These are phyloP conservation scores for Smallanthus sonchifolius DNA, from an alignment of 129 eudicot species.

Conservation along the genomic window DNA sequence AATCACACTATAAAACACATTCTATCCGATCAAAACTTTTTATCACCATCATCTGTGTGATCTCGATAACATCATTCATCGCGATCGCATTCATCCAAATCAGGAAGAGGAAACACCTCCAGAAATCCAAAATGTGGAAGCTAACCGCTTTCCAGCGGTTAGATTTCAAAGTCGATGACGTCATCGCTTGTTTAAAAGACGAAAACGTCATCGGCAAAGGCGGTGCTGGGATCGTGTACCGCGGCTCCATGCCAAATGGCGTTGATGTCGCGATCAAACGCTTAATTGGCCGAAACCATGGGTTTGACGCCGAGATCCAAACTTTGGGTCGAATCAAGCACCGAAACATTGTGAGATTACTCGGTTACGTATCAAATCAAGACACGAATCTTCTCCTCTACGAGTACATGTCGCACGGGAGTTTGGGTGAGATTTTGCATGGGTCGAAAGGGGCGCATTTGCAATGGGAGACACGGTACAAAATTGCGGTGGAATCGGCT, in stretches of 20 bases:
- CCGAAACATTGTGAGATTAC: constrained; percentile 69
- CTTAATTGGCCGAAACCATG: constrained; percentile 49
- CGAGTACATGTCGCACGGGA: constrained; percentile 91
- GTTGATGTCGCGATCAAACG: constrained; percentile 73
- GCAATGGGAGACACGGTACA: constrained; percentile 78
- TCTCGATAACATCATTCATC: background rate
- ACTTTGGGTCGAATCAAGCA: constrained; percentile 84
- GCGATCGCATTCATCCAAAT: background rate
- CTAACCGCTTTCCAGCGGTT: constrained; percentile 76
- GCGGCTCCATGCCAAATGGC: constrained; percentile 82
- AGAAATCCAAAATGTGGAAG: constrained; percentile 60
- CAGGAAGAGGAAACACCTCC: constrained; percentile 15
- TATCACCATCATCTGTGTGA: background rate
- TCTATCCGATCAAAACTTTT: constrained; percentile 22
- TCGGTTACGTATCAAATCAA: constrained; percentile 68
- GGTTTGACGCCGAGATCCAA: constrained; percentile 76
- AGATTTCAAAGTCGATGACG: constrained; percentile 74
- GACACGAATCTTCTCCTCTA: constrained; percentile 69
- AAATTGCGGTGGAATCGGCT: constrained; percentile 79
- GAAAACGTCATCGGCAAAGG: constrained; percentile 94
- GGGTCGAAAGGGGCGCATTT: constrained; percentile 78
- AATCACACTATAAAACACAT: background rate
- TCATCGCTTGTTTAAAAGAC: constrained; percentile 58
- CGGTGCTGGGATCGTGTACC: constrained; percentile 85
- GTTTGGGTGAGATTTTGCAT: constrained; percentile 85